These are phyloP conservation scores for Pichia inconspicua DNA, from an alignment of 1,139 yeast genomes.

Conservation along the genomic window DNA sequence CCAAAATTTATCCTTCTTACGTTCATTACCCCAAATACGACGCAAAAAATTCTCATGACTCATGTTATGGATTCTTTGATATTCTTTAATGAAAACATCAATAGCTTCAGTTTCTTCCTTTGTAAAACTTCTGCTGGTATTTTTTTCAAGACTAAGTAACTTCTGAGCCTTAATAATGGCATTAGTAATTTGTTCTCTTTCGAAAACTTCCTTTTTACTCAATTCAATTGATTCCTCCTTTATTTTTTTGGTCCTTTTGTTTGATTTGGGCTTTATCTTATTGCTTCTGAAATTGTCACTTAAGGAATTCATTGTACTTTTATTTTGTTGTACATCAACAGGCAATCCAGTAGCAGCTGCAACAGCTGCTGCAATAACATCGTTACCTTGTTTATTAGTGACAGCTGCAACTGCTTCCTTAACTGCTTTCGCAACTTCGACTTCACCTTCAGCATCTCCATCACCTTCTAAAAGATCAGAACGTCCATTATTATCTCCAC, in stretches of 20 bases:
- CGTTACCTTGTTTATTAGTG: conserved; percentile 5
- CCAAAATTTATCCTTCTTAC: conserved; percentile 87
- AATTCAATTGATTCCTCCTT: background rate
- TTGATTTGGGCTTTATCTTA: background rate
- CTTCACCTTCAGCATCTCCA: conserved; percentile 15
- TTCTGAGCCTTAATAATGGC: conserved; percentile 30
- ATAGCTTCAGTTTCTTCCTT: conserved; percentile 61
- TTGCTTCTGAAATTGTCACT: background rate
- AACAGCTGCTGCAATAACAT: conserved; percentile 13
- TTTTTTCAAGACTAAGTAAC: conserved; percentile 18
- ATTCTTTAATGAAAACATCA: conserved; percentile 63
- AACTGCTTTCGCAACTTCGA: conserved; percentile 25
- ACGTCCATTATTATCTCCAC: conserved; percentile 22
- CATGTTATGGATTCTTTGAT: conserved; percentile 53
- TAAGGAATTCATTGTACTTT: background rate
- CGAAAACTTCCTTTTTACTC: background rate
- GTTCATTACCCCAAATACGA: conserved; percentile 79
- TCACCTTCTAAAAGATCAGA: conserved; percentile 10
- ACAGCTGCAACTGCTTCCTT: conserved; percentile 23
- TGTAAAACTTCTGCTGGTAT: conserved; percentile 43
- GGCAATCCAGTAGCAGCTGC: conserved; percentile 12
- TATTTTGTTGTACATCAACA: background rate
- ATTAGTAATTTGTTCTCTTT: conserved; percentile 23
- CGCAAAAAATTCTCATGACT: conserved; percentile 64
- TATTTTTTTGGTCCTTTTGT: background rate